phyloP scores from a whole-genome alignment of 352 stramenopile genomes.

The Phytophthora constricta region DNA sequence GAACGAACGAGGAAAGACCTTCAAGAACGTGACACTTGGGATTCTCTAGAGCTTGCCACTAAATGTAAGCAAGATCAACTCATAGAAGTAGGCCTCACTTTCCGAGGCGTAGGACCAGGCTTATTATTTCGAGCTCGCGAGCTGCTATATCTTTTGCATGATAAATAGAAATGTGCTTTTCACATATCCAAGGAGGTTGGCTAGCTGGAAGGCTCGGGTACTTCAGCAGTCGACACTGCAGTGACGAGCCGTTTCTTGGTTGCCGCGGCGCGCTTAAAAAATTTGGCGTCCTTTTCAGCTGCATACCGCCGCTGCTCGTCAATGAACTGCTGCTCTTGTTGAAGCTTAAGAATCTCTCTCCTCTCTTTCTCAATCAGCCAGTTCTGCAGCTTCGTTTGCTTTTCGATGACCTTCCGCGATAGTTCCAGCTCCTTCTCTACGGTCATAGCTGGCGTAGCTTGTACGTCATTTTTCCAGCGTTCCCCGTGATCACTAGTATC shows the following conservation, averaged over 20 bases:
- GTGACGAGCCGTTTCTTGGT: conserved; percentile 60
- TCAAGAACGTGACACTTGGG: conserved; percentile 66
- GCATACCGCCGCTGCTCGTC: conserved; percentile 71
- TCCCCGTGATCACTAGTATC: conserved; percentile 32
- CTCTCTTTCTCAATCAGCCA: conserved; percentile 92
- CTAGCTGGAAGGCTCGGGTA: conserved; percentile 23
- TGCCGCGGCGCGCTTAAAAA: conserved; percentile 74
- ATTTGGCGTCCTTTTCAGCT: conserved; percentile 80
- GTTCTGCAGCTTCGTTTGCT: conserved; percentile 89
- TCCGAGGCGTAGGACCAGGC: not conserved
- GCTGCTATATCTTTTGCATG: conserved; percentile 24
- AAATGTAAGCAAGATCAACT: conserved; percentile 27
- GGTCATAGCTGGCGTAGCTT: conserved; percentile 39
- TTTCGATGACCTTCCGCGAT: conserved; percentile 86
- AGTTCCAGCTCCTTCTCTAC: conserved; percentile 71
- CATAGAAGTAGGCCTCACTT: not conserved
- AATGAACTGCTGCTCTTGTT: conserved; percentile 78
- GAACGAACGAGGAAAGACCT: conserved; percentile 69
- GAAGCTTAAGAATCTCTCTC: conserved; percentile 80
- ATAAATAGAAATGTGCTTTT: conserved; percentile 40
- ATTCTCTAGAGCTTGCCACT: conserved; percentile 35
- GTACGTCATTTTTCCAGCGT: conserved; percentile 55
- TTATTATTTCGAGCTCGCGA: conserved; percentile 14
- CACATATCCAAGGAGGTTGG: conserved; percentile 38
- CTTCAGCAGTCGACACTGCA: not conserved